A percentile compares a stretch with the other conserved stretches of the same genome.
phyloP scores from a whole-genome alignment of 805 yeast genomes.

The Starmerella ratchasimensis region DNA sequence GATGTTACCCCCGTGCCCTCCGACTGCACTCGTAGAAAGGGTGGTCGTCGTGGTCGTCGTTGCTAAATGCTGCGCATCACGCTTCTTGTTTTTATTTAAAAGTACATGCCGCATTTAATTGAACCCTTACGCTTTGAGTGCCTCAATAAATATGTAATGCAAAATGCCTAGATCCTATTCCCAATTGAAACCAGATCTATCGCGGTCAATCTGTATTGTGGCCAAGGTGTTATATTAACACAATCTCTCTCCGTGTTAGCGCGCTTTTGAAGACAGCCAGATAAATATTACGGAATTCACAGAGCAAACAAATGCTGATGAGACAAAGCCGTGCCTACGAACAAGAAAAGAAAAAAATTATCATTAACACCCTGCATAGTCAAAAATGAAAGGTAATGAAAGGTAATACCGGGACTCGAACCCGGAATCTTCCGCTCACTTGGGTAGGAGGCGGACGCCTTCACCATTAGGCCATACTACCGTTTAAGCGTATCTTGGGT shows the following conservation, averaged over 20 bases:
- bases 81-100: conserved; percentile 15
- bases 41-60: conserved; percentile 99
- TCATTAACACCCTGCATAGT: neutral
- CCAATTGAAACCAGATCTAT: too few relatives aligned
- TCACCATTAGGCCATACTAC: conserved; percentile 43
- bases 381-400: neutral
- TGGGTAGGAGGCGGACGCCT: conserved; percentile 50
- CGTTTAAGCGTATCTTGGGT: conserved; percentile 4
- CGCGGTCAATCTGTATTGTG: neutral
- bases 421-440: conserved; percentile 53
- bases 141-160: too few relatives aligned
- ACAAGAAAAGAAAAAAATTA: too few relatives aligned
- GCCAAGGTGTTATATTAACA: neutral
- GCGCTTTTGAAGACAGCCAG: neutral
- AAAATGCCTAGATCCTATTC: too few relatives aligned
- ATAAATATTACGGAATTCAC: neutral
- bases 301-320: neutral
- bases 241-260: neutral
- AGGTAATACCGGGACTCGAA: conserved; percentile 49
- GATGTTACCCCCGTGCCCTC: conserved; percentile 99
- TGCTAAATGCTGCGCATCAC: conserved; percentile 34
- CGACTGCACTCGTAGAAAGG: conserved; percentile 99
- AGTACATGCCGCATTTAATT: conserved; percentile 12
- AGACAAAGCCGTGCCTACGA: too few relatives aligned
- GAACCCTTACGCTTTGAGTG: too few relatives aligned